These are phyloP conservation scores for Syncephalis fuscata DNA, from an alignment of 371 early-diverging fungal genomes.

Conservation along the genomic window DNA sequence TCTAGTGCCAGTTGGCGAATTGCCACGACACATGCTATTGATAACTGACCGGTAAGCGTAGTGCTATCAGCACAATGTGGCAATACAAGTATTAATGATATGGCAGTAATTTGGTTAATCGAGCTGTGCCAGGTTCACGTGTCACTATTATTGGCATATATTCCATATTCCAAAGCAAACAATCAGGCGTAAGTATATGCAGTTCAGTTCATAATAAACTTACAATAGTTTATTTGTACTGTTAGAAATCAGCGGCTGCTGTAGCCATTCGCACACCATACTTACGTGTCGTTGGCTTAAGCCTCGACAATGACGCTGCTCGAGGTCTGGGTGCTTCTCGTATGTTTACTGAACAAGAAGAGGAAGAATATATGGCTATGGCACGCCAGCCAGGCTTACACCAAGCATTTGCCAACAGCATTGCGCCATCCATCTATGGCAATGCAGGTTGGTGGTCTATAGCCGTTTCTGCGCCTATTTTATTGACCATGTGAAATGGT, in stretches of 20 bases:
- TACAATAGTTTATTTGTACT: neutral
- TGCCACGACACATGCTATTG: conserved; percentile 91
- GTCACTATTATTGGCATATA: conserved; percentile 94
- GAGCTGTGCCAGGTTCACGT: conserved; percentile 89
- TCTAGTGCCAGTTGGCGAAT: conserved; percentile 97
- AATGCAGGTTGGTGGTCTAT: conserved; percentile 32
- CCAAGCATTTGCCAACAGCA: conserved; percentile 72
- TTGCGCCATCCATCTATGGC: conserved; percentile 96
- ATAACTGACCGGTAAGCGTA: conserved; percentile 59
- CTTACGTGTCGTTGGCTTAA: conserved; percentile 82
- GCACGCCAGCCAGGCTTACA: conserved; percentile 79
- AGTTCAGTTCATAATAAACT: neutral
- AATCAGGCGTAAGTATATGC: conserved; percentile 16
- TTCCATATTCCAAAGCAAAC: conserved; percentile 66
- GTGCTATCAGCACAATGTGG: too few relatives aligned
- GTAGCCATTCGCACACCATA: conserved; percentile 87
- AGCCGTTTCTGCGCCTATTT: neutral
- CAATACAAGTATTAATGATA: conserved; percentile 7
- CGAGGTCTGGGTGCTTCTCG: conserved; percentile 22
- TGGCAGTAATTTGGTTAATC: conserved; percentile 45
- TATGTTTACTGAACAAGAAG: conserved; percentile 78
- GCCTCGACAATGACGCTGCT: conserved; percentile 62
- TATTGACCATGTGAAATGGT: conserved; percentile 1
- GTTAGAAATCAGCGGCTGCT: conserved; percentile 21
- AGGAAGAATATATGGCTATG: conserved; percentile 75